These are phyloP conservation scores for Ophiostoma triangulosporum DNA, from an alignment of 2,329 filamentous ascomycete genomes.

Conservation along the genomic window DNA sequence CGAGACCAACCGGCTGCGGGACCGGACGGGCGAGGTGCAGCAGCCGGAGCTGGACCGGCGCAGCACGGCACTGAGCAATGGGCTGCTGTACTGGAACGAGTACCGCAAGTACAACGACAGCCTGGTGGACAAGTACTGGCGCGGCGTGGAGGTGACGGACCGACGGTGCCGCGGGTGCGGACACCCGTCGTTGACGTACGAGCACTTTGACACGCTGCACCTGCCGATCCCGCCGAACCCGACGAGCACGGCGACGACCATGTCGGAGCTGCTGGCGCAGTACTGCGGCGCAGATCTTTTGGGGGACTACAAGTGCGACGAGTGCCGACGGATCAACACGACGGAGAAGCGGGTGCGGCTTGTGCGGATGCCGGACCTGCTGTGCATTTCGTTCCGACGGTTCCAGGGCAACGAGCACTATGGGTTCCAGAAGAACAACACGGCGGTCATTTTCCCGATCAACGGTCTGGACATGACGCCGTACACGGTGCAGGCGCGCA, in stretches of 20 bases:
- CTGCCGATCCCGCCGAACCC: constrained; percentile 25
- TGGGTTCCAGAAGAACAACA: constrained; percentile 49
- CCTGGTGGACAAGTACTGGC: constrained; percentile 69
- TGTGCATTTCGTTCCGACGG: constrained; percentile 65
- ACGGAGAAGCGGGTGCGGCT: constrained; percentile 61
- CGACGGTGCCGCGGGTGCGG: constrained; percentile 51
- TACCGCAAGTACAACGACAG: constrained; percentile 58
- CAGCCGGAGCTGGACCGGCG: constrained; percentile 18
- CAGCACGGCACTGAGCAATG: constrained; percentile 34
- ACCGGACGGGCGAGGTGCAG: constrained; percentile 20
- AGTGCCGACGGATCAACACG: constrained; percentile 54
- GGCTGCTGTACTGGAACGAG: constrained; percentile 59
- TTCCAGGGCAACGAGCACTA: constrained; percentile 25
- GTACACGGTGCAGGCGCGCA: constrained; percentile 12
- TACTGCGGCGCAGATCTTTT: constrained; percentile 57
- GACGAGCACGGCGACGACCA: constrained; percentile 18
- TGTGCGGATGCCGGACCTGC: constrained; percentile 63
- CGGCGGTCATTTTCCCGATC: constrained; percentile 63
- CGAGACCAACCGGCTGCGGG: constrained; percentile 58
- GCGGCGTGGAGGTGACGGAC: constrained; percentile 58
- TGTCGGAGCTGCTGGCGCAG: constrained; percentile 53
- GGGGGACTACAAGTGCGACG: constrained; percentile 58
- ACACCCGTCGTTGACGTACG: constrained; percentile 32
- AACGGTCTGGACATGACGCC: constrained; percentile 49
- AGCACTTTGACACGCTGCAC: constrained; percentile 40